phyloP scores from a whole-genome alignment of 2,329 filamentous ascomycete genomes.

The Paecilomyces dactylethromorphus region DNA sequence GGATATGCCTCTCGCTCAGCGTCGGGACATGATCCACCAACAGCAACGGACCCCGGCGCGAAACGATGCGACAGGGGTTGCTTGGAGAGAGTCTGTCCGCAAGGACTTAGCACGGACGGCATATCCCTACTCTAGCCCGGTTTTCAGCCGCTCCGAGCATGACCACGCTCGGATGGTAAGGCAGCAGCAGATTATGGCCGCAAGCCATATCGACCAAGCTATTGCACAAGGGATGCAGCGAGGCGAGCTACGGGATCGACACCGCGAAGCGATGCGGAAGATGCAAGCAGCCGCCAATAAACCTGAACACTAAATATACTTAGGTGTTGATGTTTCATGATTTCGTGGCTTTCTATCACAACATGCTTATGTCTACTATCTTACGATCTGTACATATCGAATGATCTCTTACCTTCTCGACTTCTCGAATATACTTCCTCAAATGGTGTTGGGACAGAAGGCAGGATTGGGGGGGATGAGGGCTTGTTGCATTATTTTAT shows the following conservation, averaged over 20 bases:
- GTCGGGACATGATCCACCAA: constrained; percentile 55
- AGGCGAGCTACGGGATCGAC: constrained; percentile 66
- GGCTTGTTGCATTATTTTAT: neutral
- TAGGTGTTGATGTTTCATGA: neutral
- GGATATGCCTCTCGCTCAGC: constrained; percentile 65
- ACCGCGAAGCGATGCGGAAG: constrained; percentile 70
- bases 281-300: constrained; percentile 61
- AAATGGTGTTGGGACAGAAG: neutral
- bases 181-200: constrained; percentile 52
- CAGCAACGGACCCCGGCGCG: constrained; percentile 23
- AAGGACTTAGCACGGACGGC: constrained; percentile 49
- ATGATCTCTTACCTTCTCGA: neutral
- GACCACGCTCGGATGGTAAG: constrained; percentile 56
- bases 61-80: constrained; percentile 54
- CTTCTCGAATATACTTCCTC: neutral
- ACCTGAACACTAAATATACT: neutral
- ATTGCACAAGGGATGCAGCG: constrained; percentile 72
- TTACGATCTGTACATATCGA: neutral
- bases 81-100: constrained; percentile 60
- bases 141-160: constrained; percentile 41
- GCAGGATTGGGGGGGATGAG: neutral
- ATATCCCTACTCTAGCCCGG: constrained; percentile 24
- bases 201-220: constrained; percentile 53
- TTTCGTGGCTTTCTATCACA: neutral
- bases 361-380: neutral